Conservation (phyloP, 257 asterid species). For the Petunia secreta region DNA sequence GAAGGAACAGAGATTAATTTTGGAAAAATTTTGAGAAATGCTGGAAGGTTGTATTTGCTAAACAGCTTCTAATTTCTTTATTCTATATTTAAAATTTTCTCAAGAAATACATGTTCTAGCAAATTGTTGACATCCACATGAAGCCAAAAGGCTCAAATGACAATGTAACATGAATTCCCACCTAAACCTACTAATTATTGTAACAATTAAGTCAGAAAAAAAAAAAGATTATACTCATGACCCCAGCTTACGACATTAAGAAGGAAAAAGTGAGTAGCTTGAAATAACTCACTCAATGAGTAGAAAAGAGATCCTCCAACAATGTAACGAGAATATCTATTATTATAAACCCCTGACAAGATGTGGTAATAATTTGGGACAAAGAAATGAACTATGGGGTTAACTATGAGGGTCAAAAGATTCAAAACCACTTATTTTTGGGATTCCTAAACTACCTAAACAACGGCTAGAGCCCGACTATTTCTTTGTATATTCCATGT, state of each 20-base stretch:
- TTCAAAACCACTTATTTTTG: too few species aligned
- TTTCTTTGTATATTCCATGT: too few species aligned
- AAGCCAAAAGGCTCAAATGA: not conserved
- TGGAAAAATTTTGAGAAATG: too few species aligned
- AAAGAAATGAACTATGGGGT: not conserved
- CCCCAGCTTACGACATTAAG: not conserved
- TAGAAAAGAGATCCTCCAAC: not conserved
- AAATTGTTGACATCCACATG: not conserved
- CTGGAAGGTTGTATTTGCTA: too few species aligned
- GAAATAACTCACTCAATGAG: not conserved
- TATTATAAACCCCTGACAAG: not conserved
- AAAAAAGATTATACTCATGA: not conserved
- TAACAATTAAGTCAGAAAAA: not conserved
- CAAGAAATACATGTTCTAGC: slow-evolving; percentile 13
- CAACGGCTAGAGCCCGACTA: too few species aligned
- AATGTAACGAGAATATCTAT: not conserved
- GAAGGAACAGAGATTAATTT: too few species aligned
- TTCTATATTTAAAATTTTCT: not conserved
- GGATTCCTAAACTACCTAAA: too few species aligned
- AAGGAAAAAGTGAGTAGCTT: not conserved
- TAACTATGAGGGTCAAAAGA: not conserved
- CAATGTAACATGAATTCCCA: not conserved
- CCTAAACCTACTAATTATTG: not conserved
- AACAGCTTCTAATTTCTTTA: not conserved
- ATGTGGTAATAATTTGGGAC: slow-evolving; percentile 11